phyloP scores from a whole-genome alignment of 768 basidiomycete genomes.

The Pulveroboletus sp. region DNA sequence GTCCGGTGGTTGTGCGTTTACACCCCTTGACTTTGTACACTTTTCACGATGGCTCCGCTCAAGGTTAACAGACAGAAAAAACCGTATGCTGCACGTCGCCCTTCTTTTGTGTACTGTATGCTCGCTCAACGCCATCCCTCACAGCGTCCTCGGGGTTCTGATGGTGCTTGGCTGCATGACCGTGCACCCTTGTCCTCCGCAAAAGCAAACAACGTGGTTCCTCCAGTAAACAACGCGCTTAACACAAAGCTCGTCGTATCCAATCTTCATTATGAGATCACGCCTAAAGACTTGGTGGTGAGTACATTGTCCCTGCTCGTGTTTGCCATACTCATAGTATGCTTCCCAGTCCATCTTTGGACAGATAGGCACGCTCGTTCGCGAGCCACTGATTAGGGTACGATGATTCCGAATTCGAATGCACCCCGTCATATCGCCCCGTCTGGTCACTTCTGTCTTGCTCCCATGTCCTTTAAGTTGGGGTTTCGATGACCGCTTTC shows the following conservation, averaged over 20 bases:
- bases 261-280: slow-evolving; percentile 91
- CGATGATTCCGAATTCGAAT: slow-evolving; percentile 53
- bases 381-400: slow-evolving; percentile 95
- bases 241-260: slow-evolving; percentile 71
- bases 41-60: slow-evolving; percentile 21
- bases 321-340: slow-evolving; percentile 4
- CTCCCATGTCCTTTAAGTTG: slow-evolving; percentile 26
- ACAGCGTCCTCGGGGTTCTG: slow-evolving; percentile 58
- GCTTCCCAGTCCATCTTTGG: slow-evolving; percentile 77
- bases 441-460: slow-evolving; percentile 34
- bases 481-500: slow-evolving; percentile 42
- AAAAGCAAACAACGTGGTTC: slow-evolving; percentile 24
- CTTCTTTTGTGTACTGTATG: not conserved
- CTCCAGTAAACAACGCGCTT: slow-evolving; percentile 25
- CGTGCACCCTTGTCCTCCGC: slow-evolving; percentile 49
- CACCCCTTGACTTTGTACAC: not conserved
- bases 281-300: slow-evolving; percentile 84
- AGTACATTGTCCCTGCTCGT: slow-evolving; percentile 27
- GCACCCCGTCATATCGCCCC: slow-evolving; percentile 31
- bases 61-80: slow-evolving; percentile 36
- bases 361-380: slow-evolving; percentile 86
- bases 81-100: slow-evolving; percentile 39
- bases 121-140: slow-evolving; percentile 4
- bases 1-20: not conserved
- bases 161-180: slow-evolving; percentile 78